Evolutionary conservation across 306 rosid species (phyloP).

Genomic region (Benincasa hispida): DNA sequence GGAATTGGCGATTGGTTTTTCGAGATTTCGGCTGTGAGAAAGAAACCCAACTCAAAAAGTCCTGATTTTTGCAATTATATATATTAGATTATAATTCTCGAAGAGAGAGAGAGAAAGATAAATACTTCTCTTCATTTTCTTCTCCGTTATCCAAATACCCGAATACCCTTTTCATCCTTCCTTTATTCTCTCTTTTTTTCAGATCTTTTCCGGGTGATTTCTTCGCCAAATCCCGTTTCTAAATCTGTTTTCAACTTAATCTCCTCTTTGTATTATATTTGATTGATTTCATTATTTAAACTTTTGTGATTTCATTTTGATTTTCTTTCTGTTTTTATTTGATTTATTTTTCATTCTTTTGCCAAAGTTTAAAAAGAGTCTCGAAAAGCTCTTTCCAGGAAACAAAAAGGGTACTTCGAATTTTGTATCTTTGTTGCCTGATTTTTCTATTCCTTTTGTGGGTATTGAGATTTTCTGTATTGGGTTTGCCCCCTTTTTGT

Average conservation of each 20-base stretch:
- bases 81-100: not conserved
- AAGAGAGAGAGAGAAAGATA: conserved; percentile 5
- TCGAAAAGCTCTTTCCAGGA: not conserved
- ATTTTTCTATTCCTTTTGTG: not conserved
- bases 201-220: conserved; percentile 34
- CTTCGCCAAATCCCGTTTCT: conserved; percentile 14
- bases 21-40: conserved; percentile 4
- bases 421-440: not conserved
- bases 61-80: not conserved
- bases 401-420: not conserved
- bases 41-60: not conserved
- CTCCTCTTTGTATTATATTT: not conserved
- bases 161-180: conserved; percentile 14
- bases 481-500: conserved; percentile 11
- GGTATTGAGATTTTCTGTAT: conserved; percentile 19
- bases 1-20: conserved; percentile 3
- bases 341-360: not conserved
- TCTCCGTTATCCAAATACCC: conserved; percentile 28
- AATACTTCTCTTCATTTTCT: not conserved
- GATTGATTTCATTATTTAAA: conserved; percentile 13
- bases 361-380: not conserved
- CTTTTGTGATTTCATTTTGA: conserved; percentile 4
- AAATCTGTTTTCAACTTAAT: conserved; percentile 10
- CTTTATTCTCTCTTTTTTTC: conserved; percentile 32
- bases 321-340: not conserved